Conservation (phyloP, 106 monocot species). For the Phalaenopsis equestris region DNA sequence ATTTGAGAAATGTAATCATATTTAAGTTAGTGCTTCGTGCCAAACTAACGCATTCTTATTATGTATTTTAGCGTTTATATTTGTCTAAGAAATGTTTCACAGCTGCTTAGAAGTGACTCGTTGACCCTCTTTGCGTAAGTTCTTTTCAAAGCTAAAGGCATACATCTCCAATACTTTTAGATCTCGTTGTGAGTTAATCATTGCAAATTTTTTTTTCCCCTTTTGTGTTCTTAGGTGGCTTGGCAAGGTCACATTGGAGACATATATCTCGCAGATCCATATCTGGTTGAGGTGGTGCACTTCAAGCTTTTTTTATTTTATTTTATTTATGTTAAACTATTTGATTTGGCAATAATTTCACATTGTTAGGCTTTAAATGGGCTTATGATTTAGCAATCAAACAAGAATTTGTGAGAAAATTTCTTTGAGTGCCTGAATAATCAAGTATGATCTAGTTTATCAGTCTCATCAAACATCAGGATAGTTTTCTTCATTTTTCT, state of each 20-base stretch:
- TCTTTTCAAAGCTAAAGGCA: neutral
- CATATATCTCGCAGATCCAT: conserved; percentile 62
- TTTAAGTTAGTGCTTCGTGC: neutral
- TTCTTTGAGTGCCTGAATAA: neutral
- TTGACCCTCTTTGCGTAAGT: conserved; percentile 93
- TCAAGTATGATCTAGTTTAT: neutral
- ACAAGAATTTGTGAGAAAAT: neutral
- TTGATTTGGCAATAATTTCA: neutral
- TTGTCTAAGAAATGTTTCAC: conserved; percentile 82
- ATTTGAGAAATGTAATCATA: neutral
- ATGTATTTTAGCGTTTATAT: conserved; percentile 70
- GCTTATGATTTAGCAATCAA: neutral
- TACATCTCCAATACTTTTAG: neutral
- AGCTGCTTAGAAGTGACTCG: conserved; percentile 55
- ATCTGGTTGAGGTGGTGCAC: conserved; percentile 46
- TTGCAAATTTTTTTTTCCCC: neutral
- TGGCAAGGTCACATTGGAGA: conserved; percentile 67
- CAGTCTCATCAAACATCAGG: neutral
- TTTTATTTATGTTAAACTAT: neutral
- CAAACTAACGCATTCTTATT: conserved; percentile 5
- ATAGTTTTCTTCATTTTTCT: neutral
- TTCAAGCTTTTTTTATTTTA: neutral
- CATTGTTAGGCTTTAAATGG: neutral
- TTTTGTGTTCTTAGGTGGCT: conserved; percentile 33
- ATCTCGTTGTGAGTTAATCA: neutral